Evolutionary conservation across 1,284 basidiomycete genomes (phyloP), one percentile per base, ranked within the genome.

Genomic region (Cryptococcus amylolentus): DNA sequence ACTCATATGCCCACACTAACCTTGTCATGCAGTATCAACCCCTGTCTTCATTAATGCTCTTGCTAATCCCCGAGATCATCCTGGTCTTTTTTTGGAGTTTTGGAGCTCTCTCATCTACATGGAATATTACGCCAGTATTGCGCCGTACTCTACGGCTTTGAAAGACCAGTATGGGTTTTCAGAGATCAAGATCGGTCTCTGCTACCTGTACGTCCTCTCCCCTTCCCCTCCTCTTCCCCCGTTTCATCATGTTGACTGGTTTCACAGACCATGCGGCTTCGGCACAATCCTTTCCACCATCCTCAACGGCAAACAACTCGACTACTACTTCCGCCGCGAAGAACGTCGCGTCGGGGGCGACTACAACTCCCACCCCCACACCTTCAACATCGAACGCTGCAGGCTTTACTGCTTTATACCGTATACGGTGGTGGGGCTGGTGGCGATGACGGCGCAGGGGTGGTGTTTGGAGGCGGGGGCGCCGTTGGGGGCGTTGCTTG

Each of bases 111-210:
- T 76, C 8, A 52, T 71, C 14, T 78, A 78, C 50, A 62, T 73
- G 18, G 67, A 72, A 49, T 77, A 73, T 55, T 77, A 77, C 66
- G 69, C 67, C 38, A 56, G 68, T 35, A 49, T 75, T 6, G 73
- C 74, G 1, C 61, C 74, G 5, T 74, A 69, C 62, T 76, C 74
- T 0, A 74, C 73, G 1, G 69, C 66, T 2, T 55, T 78, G 28
- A 66, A 72, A 57, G 60, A 72, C 46, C 57, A 52, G 28, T 78
- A 78, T 52, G 50, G 58, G 10, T 64, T 76, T 10, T 63, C 66
- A 49, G 71, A 76, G 50, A 61, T 76, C n/a, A 53, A 70, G 53
- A 78, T 78, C 42, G 76, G 76, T 38, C 60, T 77, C 3, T 75
- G 71, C 56, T 78, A 78, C 55, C 62, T 78, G 73, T 75, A 52